phyloP scores from a whole-genome alignment of 139 green algal species.

The Chlorella sp. region DNA sequence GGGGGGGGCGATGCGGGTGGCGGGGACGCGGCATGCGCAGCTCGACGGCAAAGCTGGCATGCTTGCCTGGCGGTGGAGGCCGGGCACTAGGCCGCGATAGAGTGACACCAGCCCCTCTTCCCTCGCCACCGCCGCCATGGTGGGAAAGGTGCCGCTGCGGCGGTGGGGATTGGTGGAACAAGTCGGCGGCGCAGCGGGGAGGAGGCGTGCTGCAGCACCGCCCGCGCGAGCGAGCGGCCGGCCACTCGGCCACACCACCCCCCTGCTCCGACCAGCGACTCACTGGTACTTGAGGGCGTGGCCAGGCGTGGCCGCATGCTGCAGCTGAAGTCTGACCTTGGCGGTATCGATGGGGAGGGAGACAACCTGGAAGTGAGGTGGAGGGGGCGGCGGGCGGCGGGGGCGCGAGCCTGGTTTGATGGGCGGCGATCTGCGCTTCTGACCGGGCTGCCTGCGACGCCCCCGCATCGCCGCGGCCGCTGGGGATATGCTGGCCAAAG shows the following conservation, averaged over 20 bases:
- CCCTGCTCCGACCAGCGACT: neutral
- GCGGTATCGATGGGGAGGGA: conserved; percentile 93
- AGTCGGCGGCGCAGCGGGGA: neutral
- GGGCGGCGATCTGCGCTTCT: no score
- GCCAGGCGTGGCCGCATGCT: conserved; percentile 38
- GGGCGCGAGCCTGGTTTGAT: no score
- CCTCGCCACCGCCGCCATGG: conserved; percentile 75
- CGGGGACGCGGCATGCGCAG: neutral
- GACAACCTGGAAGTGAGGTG: conserved; percentile 21
- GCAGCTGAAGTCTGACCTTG: conserved; percentile 93
- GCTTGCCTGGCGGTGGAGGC: conserved; percentile 82
- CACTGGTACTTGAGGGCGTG: conserved; percentile 53
- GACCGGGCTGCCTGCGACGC: no score
- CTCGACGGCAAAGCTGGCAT: neutral
- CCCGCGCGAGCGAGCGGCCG: neutral
- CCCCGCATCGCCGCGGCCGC: no score
- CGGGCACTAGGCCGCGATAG: conserved; percentile 90
- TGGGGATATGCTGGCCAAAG: no score
- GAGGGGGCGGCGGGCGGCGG: no score
- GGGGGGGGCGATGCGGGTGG: neutral
- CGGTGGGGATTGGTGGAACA: neutral
- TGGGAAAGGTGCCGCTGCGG: conserved; percentile 79
- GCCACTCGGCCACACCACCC: neutral
- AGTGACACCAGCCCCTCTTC: conserved; percentile 85
- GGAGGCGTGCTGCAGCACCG: neutral